These are phyloP conservation scores for Peribolospora kevripleyi DNA, from an alignment of 768 basidiomycete species.

Conservation along the genomic window DNA sequence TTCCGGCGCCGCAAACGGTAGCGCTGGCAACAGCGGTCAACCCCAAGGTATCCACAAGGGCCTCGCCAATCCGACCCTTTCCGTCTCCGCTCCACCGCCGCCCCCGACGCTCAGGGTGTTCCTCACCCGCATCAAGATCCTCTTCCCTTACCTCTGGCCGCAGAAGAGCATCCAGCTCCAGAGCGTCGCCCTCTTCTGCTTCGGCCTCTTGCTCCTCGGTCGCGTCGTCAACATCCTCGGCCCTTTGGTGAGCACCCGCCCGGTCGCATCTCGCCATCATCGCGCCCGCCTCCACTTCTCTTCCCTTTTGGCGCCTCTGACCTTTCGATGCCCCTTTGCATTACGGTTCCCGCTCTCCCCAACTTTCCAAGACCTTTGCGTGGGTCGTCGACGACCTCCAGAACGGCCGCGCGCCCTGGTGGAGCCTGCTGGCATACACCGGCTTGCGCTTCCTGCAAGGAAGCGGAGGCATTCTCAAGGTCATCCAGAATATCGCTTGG, in stretches of 20 bases:
- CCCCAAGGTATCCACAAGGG: conserved; percentile 8
- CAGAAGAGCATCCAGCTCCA: conserved; percentile 40
- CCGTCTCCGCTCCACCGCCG: conserved; percentile 20
- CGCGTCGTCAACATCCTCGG: conserved; percentile 51
- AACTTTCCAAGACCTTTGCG: conserved; percentile 28
- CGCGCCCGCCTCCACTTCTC: no score
- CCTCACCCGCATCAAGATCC: conserved; percentile 35
- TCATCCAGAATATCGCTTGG: conserved; percentile 14
- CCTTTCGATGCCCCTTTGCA: no score
- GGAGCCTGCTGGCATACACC: conserved; percentile 42
- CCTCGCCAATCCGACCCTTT: conserved; percentile 2
- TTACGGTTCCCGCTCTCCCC: no score
- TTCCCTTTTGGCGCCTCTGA: no score
- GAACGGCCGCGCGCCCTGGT: conserved; percentile 28
- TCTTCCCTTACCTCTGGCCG: conserved; percentile 71
- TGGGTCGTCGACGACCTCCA: conserved; percentile 26
- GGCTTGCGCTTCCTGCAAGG: conserved; percentile 48
- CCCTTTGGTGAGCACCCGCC: conserved; percentile 24
- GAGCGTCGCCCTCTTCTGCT: conserved; percentile 39
- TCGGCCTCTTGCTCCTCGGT: conserved; percentile 42
- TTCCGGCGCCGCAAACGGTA: background rate
- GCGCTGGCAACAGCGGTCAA: background rate
- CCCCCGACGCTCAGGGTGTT: conserved; percentile 28
- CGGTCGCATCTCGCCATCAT: no score
- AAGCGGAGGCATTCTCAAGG: conserved; percentile 35